These are phyloP conservation scores for Hortiboletus rubellus DNA, from an alignment of 1,284 basidiomycete genomes.

Conservation along the genomic window DNA sequence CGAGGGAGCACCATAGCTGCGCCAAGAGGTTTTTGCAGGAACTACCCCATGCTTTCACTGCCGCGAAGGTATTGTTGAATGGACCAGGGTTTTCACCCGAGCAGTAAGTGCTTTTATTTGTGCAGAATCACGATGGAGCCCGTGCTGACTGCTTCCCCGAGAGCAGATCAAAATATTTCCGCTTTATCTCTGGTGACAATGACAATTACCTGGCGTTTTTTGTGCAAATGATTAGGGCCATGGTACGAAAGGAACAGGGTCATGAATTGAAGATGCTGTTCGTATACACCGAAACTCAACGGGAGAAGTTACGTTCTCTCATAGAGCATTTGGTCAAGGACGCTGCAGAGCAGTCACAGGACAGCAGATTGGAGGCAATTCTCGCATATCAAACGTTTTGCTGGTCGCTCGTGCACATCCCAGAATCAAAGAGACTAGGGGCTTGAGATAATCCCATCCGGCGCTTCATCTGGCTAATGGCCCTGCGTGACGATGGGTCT, in stretches of 20 bases:
- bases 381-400: conserved; percentile 8
- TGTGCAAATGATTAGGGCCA: conserved; percentile 7
- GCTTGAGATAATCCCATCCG: conserved; percentile 1
- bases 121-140: no score
- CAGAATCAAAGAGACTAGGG: not conserved
- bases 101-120: no score
- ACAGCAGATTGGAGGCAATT: not conserved
- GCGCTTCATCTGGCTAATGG: conserved; percentile 13
- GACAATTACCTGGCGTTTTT: not conserved
- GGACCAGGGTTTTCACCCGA: not conserved
- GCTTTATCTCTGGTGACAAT: conserved; percentile 1
- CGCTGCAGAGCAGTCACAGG: not conserved
- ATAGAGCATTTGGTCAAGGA: not conserved
- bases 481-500: not conserved
- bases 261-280: conserved; percentile 3
- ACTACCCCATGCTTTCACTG: not conserved
- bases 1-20: conserved; percentile 1
- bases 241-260: conserved; percentile 5
- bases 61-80: conserved; percentile 3
- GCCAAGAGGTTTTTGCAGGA: not conserved
- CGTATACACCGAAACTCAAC: not conserved
- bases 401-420: conserved; percentile 1
- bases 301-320: not conserved
- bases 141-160: no score
- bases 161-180: conserved; percentile 7